Conservation (phyloP, 805 yeast species). For the Saccharomycopsis fodiens region DNA sequence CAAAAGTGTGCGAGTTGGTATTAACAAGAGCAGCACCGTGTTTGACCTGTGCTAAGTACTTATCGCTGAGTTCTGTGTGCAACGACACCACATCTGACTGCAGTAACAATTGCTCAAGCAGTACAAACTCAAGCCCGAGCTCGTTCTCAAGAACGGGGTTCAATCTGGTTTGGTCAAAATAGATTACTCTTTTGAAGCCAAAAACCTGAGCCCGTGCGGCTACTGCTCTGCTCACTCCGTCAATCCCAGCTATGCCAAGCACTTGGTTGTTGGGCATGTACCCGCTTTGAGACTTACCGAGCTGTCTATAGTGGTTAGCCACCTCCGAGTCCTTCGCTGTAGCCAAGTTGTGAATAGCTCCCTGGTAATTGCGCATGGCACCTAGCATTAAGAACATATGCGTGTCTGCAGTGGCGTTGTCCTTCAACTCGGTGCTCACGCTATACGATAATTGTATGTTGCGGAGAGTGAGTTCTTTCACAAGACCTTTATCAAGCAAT, state of each 20-base stretch:
- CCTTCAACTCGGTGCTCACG: constrained; percentile 9
- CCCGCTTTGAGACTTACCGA: constrained; percentile 4
- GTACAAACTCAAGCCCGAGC: constrained; percentile 12
- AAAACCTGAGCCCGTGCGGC: constrained; percentile 2
- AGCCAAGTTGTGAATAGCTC: constrained; percentile 1
- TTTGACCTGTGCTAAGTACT: constrained; percentile 6
- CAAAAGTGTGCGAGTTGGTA: constrained; percentile 7
- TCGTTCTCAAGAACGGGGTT: constrained; percentile 1
- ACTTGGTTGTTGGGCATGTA: constrained; percentile 11
- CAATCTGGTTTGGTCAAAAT: constrained; percentile 6
- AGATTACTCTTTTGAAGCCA: constrained; percentile 10
- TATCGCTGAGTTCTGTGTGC: constrained; percentile 1
- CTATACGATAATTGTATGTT: constrained; percentile 13
- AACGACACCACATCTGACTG: constrained; percentile 8
- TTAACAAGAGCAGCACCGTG: constrained; percentile 12
- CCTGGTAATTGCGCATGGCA: constrained; percentile 14
- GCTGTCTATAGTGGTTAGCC: constrained; percentile 1
- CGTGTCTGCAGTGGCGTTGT: constrained; percentile 18
- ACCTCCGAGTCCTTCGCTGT: not conserved
- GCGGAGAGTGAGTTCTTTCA: constrained; percentile 4
- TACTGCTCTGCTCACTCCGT: constrained; percentile 7
- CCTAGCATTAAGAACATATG: constrained; percentile 14
- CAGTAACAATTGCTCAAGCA: constrained; percentile 1
- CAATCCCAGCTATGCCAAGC: constrained; percentile 15
- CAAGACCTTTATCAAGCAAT: not conserved